Conservation (phyloP, 1,284 basidiomycete genomes). For the Kwoniella shivajii region DNA sequence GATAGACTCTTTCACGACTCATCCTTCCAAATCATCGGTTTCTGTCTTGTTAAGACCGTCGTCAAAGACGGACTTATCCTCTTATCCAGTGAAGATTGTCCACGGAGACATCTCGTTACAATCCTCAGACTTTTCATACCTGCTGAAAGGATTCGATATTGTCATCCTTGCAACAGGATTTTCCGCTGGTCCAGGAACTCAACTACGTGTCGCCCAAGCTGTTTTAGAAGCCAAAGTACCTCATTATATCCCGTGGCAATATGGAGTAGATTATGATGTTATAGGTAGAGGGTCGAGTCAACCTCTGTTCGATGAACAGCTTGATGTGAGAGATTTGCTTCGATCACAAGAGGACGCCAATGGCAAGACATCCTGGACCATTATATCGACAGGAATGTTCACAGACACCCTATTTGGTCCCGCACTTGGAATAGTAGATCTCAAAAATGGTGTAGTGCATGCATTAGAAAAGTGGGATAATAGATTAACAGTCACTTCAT, state of each 20-base stretch:
- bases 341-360: constrained; percentile 30
- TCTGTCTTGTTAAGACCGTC: constrained; percentile 22
- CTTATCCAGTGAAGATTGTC: constrained; percentile 3
- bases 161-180: constrained; percentile 39
- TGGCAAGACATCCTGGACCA: constrained; percentile 35
- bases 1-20: background rate
- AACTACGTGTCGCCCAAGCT: constrained; percentile 40
- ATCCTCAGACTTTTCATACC: constrained; percentile 6
- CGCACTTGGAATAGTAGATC: constrained; percentile 44
- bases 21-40: constrained; percentile 9
- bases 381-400: constrained; percentile 53
- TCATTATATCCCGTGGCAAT: constrained; percentile 53
- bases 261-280: constrained; percentile 53
- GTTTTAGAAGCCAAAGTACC: constrained; percentile 34
- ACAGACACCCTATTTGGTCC: constrained; percentile 48
- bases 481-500: constrained; percentile 42
- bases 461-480: constrained; percentile 49
- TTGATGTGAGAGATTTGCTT: constrained; percentile 49
- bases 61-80: constrained; percentile 5
- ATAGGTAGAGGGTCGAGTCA: constrained; percentile 49
- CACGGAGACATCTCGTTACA: constrained; percentile 13
- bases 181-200: constrained; percentile 39
- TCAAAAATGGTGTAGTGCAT: constrained; percentile 20
- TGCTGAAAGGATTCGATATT: constrained; percentile 34
- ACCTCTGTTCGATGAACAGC: constrained; percentile 52